Evolutionary conservation across 2,329 filamentous ascomycete species (phyloP).

Genomic region (Nannizzia gypsea): DNA sequence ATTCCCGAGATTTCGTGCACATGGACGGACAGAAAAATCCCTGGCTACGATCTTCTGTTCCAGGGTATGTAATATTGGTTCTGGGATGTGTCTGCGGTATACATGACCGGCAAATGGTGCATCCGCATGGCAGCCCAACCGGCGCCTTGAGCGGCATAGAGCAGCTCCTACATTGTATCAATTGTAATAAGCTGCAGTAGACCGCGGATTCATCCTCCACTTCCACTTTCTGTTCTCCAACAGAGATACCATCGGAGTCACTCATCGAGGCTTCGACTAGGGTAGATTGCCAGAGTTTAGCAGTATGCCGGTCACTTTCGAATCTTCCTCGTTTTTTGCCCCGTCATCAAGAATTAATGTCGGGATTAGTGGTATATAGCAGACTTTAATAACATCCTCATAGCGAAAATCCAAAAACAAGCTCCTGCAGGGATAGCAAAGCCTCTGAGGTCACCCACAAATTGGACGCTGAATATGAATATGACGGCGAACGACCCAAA

Average conservation of each 20-base stretch:
- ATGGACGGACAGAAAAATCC: conserved; percentile 64
- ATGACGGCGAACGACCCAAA: neutral
- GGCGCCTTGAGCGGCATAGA: conserved; percentile 56
- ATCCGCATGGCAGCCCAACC: conserved; percentile 69
- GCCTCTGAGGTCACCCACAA: neutral
- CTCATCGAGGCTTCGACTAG: neutral
- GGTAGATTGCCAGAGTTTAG: neutral
- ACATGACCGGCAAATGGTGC: conserved; percentile 63
- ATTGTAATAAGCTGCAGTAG: conserved; percentile 50
- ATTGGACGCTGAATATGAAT: neutral
- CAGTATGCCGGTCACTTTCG: neutral
- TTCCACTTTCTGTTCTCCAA: neutral
- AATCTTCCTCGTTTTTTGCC: no score
- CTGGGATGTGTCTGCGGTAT: conserved; percentile 55
- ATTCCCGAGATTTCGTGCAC: neutral
- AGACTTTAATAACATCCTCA: neutral
- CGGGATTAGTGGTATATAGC: neutral
- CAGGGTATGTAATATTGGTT: conserved; percentile 65
- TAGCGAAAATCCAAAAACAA: neutral
- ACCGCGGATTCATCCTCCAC: neutral
- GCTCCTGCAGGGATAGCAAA: neutral
- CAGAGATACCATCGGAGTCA: neutral
- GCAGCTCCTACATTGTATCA: conserved; percentile 69
- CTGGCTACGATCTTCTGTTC: conserved; percentile 50
- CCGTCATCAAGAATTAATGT: neutral